Base-by-base conservation (phyloP, 257 asterid genomes). In the Jacaranda copaia region DNA sequence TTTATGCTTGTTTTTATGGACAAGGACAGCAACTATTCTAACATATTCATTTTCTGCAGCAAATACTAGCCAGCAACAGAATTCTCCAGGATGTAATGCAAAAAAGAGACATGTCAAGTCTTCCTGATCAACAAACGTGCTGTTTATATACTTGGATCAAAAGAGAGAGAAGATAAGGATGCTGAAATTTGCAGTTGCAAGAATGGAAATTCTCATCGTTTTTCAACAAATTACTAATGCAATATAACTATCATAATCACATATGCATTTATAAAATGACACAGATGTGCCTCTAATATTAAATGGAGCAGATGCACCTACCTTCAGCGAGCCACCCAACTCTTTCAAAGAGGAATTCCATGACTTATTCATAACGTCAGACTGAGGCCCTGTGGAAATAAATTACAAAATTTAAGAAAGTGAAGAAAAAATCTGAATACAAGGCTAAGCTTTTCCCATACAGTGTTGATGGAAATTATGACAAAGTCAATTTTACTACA, bases 271-370 rank as follows among this genome's bases (percentile, higher is more conserved):
- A 73, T 5, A 13, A 46, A 20, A 62, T 43, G n/a, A 12, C 48
- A 53, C 40, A 51, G 42, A 70, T 55, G 45, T 35, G 18, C 42
- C 3, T 48, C n/a, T 20, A 69, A n/a, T 42, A 66, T 20, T n/a
- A 70, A 68, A 77, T 19, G 63, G 81, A 68, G 64, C 65, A 71
- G 20, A 16, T 60, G 70, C 51, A 68, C 76, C 46, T 84, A 89
- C 99, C 89, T 81, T 80, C 60, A 90, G 77, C 14, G 99, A 90
- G 84, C 82, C 87, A 40, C 90, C 83, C 89, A 93, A 84, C 85
- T 91, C 96, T 72, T 83, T 75, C 81, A 91, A 82, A 14, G 99
- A 87, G 60, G 92, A 79, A 76, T 65, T 70, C 82, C 60, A 70
- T 62, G 98, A 82, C 73, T 80, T 82, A 59, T 80, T 85, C 81